These are phyloP conservation scores for Sclerotinia trifoliorum DNA, from an alignment of 2,329 filamentous ascomycete genomes.

Conservation along the genomic window DNA sequence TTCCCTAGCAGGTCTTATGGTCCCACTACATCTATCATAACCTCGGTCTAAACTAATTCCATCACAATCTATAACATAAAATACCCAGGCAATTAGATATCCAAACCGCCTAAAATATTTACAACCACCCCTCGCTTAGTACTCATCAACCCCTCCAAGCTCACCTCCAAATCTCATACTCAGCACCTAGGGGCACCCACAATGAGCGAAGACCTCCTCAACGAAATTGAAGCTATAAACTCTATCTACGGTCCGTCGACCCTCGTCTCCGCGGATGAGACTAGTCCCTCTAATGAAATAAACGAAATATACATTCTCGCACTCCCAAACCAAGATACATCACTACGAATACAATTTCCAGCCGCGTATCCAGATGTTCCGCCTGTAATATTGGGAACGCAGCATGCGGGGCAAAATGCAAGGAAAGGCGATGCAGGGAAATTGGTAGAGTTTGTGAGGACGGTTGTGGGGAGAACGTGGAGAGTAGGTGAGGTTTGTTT, in stretches of 20 bases:
- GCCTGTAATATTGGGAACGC: constrained; percentile 72
- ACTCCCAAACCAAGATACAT: constrained; percentile 59
- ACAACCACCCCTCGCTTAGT: not conserved
- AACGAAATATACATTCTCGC: constrained; percentile 57
- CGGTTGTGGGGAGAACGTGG: constrained; percentile 67
- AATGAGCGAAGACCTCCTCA: constrained; percentile 50
- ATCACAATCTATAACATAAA: not conserved
- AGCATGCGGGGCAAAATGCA: constrained; percentile 68
- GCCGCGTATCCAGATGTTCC: constrained; percentile 70
- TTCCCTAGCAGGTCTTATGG: no score
- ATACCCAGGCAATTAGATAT: not conserved
- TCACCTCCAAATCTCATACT: not conserved
- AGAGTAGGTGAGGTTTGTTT: constrained; percentile 76
- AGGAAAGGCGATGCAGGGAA: constrained; percentile 70
- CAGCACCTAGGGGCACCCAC: not conserved
- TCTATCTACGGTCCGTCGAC: constrained; percentile 76
- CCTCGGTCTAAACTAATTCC: not conserved
- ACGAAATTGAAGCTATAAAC: constrained; percentile 80
- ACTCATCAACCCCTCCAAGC: constrained; percentile 1
- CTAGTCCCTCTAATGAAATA: constrained; percentile 26
- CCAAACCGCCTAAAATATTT: not conserved
- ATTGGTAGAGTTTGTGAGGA: constrained; percentile 66
- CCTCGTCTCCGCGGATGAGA: constrained; percentile 46
- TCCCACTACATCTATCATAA: not conserved
- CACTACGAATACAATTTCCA: constrained; percentile 67